Percentiles rank a stretch among this genome's conserved stretches.
phyloP scores from a whole-genome alignment of 2,329 filamentous ascomycete species.

The Trichoderma atroviride region DNA sequence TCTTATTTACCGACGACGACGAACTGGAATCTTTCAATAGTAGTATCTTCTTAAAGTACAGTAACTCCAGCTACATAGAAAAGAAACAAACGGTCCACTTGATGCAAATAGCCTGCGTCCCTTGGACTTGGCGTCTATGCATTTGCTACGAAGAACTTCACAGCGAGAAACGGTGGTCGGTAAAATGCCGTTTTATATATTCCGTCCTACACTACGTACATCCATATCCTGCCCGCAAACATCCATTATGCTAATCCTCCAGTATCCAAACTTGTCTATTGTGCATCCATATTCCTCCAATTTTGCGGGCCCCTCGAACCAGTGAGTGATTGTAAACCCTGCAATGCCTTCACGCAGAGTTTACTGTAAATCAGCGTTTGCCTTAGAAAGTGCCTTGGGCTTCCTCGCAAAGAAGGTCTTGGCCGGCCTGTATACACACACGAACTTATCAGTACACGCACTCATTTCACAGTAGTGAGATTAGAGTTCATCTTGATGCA shows the following conservation, averaged over 20 bases:
- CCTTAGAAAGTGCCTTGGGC: background rate
- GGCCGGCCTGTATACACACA: background rate
- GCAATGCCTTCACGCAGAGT: no score
- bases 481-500: background rate
- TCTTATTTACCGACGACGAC: no score
- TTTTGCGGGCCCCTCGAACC: background rate
- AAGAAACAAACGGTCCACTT: background rate
- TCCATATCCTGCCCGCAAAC: slow-evolving; percentile 3
- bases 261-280: background rate
- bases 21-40: no score
- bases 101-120: background rate
- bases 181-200: background rate
- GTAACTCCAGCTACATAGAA: no score
- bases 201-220: background rate
- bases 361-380: background rate
- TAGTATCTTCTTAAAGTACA: no score
- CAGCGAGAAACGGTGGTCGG: background rate
- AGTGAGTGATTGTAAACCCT: no score
- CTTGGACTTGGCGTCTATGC: background rate
- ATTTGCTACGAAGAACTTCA: background rate
- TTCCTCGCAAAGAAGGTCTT: background rate
- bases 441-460: background rate
- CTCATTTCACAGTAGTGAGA: no score
- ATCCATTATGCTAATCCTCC: background rate
- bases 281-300: background rate